A percentile compares a stretch with the other conserved stretches of the same genome.
Evolutionary conservation across 2,329 filamentous ascomycete species (phyloP).

Genomic region (Xylariomycetidae sp.): DNA sequence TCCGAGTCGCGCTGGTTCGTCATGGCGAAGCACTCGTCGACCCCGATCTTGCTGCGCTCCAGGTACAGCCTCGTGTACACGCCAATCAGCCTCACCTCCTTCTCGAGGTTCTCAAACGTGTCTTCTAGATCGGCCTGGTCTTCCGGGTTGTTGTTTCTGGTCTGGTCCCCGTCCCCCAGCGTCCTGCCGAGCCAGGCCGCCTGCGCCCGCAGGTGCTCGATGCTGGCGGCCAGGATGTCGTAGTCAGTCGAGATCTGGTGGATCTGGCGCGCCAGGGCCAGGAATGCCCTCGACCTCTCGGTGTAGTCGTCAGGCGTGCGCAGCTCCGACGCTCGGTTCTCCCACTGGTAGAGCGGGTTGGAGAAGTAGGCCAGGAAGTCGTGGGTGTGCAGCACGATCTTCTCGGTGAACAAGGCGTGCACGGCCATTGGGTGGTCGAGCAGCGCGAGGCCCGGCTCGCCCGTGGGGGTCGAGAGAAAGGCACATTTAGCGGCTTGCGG

Average conservation of each 20-base stretch:
- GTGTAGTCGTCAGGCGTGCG: slow-evolving; percentile 8
- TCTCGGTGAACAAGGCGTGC: slow-evolving; percentile 7
- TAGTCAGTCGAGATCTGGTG: slow-evolving; percentile 9
- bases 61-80: slow-evolving; percentile 8
- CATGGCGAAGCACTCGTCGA: slow-evolving; percentile 9
- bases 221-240: slow-evolving; percentile 5
- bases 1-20: slow-evolving; percentile 10
- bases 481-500: no score
- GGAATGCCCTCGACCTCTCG: slow-evolving; percentile 1
- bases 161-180: no score
- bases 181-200: neutral
- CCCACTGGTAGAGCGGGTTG: slow-evolving; percentile 4
- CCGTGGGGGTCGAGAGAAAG: no score
- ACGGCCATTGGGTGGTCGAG: slow-evolving; percentile 5
- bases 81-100: slow-evolving; percentile 5
- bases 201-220: slow-evolving; percentile 5
- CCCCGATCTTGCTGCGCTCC: slow-evolving; percentile 9
- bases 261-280: slow-evolving; percentile 6
- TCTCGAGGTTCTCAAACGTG: slow-evolving; percentile 5
- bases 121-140: slow-evolving; percentile 2
- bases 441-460: slow-evolving; percentile 3
- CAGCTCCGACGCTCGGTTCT: slow-evolving; percentile 6
- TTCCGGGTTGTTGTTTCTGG: no score
- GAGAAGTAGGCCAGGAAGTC: slow-evolving; percentile 5
- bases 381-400: slow-evolving; percentile 1